Evolutionary conservation across 1,139 yeast species (phyloP).

Genomic region (Taiozyma sp.): DNA sequence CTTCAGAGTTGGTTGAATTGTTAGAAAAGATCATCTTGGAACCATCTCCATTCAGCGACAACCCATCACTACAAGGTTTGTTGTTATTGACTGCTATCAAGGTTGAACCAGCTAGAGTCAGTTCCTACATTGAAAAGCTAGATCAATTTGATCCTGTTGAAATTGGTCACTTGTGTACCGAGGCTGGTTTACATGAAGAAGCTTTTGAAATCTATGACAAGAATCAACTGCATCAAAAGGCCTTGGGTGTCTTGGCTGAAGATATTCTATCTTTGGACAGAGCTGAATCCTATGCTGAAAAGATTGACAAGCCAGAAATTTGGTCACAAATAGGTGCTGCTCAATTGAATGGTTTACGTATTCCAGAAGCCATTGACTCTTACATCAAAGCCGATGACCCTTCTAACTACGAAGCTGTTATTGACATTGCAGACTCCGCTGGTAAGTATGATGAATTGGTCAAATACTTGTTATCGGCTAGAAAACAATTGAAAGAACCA

Average conservation of each 20-base stretch:
- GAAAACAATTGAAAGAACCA: slow-evolving; percentile 87
- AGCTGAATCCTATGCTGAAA: slow-evolving; percentile 91
- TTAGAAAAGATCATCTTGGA: slow-evolving; percentile 93
- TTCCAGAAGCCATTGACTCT: slow-evolving; percentile 87
- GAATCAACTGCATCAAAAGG: slow-evolving; percentile 71
- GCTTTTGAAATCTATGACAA: slow-evolving; percentile 92
- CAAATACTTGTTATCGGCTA: slow-evolving; percentile 88
- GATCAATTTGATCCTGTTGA: slow-evolving; percentile 92
- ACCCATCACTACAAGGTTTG: slow-evolving; percentile 90
- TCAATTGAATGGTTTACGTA: slow-evolving; percentile 88
- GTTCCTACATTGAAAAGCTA: slow-evolving; percentile 78
- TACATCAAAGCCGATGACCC: slow-evolving; percentile 91
- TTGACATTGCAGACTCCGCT: slow-evolving; percentile 92
- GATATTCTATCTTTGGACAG: slow-evolving; percentile 92
- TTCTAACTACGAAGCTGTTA: slow-evolving; percentile 82
- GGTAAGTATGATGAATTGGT: slow-evolving; percentile 94
- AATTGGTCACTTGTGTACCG: slow-evolving; percentile 89
- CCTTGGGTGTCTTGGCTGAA: slow-evolving; percentile 87
- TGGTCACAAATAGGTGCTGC: slow-evolving; percentile 98
- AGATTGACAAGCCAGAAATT: slow-evolving; percentile 75
- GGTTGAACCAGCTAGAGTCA: slow-evolving; percentile 85
- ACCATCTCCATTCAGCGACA: slow-evolving; percentile 95
- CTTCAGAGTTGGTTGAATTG: slow-evolving; percentile 87
- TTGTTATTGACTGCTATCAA: slow-evolving; percentile 90
- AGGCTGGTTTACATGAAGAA: slow-evolving; percentile 85